Conservation (phyloP, 768 basidiomycete genomes). For the Kwoniella bestiolae region DNA sequence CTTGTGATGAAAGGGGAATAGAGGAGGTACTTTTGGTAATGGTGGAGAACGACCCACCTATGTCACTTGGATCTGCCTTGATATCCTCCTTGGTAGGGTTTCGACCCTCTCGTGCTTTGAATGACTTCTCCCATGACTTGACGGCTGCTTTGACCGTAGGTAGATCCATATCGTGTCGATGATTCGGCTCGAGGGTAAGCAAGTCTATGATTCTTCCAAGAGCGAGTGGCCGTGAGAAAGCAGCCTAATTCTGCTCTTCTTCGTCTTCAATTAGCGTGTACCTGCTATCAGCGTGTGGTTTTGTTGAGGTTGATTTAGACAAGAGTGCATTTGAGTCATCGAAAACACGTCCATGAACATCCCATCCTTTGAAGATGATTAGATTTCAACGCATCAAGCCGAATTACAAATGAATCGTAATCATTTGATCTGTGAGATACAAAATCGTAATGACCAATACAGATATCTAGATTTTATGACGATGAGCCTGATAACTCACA, state of each 20-base stretch:
- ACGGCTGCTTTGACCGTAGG: conserved; percentile 55
- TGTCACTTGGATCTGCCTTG: conserved; percentile 52
- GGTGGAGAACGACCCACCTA: conserved; percentile 47
- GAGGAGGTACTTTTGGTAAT: no score
- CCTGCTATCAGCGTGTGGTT: no score
- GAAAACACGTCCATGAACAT: background rate
- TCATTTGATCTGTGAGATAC: background rate
- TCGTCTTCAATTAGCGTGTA: no score
- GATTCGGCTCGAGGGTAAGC: background rate
- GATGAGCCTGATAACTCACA: background rate
- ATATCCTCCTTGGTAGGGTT: conserved; percentile 59
- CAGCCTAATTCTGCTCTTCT: no score
- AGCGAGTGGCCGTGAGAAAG: no score
- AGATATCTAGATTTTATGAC: background rate
- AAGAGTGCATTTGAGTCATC: no score
- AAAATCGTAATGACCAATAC: background rate
- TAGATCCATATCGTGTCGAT: conserved; percentile 33
- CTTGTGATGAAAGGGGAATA: no score
- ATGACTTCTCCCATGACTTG: conserved; percentile 58
- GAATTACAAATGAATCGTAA: background rate
- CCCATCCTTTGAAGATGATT: no score
- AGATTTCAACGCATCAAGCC: background rate
- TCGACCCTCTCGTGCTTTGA: conserved; percentile 49
- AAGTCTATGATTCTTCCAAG: background rate
- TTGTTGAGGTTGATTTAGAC: no score